Evolutionary conservation across 2,329 filamentous ascomycete species (phyloP).

Genomic region (Talaromyces rugulosus): DNA sequence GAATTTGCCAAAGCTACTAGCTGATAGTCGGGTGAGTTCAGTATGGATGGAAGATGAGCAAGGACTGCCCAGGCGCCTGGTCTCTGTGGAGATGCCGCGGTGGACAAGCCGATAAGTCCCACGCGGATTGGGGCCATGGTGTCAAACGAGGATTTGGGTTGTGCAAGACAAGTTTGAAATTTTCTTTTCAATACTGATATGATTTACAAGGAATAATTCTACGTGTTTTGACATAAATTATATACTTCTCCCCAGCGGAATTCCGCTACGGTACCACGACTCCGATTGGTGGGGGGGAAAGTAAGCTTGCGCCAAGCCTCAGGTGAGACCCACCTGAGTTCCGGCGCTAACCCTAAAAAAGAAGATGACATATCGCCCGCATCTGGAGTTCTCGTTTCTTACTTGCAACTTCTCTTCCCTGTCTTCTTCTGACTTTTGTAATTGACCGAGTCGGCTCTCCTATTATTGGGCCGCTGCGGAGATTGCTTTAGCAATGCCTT

Average conservation of each 20-base stretch:
- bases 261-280: background rate
- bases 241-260: background rate
- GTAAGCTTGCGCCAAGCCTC: background rate
- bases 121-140: slow-evolving; percentile 10
- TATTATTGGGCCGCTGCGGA: no score
- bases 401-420: background rate
- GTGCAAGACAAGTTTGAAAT: background rate
- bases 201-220: no score
- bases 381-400: background rate
- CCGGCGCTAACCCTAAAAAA: background rate
- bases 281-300: background rate
- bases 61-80: slow-evolving; percentile 1
- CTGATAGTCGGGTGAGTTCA: slow-evolving; percentile 4
- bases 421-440: no score
- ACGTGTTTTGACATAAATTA: background rate
- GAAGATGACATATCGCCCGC: background rate
- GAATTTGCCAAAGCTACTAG: slow-evolving; percentile 9
- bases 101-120: slow-evolving; percentile 5
- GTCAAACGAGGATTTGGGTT: background rate
- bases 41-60: slow-evolving; percentile 4
- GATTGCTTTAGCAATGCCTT: background rate
- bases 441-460: no score
- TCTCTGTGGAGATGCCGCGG: background rate
- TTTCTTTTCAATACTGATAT: no score
- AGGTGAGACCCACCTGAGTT: background rate